These are phyloP conservation scores for Tetragonia tetragonoides DNA, from an alignment of 148 eudicot genomes.

Conservation along the genomic window DNA sequence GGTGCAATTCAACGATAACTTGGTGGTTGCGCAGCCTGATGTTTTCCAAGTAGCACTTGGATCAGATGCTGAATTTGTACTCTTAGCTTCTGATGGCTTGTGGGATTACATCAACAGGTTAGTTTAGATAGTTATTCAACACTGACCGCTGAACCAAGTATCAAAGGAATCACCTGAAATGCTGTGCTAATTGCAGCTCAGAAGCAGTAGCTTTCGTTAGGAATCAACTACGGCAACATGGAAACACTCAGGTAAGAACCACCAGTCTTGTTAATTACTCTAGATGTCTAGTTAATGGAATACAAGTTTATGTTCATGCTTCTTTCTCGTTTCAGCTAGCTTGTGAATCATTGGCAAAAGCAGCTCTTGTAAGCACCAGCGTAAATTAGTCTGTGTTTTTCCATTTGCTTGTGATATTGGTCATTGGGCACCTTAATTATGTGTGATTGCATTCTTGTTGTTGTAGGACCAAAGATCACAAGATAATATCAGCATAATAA, in stretches of 20 bases:
- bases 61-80: slow-evolving; percentile 67
- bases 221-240: slow-evolving; percentile 76
- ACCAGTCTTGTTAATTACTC: background rate
- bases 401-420: background rate
- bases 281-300: background rate
- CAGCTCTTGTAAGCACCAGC: slow-evolving; percentile 66
- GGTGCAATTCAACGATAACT: slow-evolving; percentile 58
- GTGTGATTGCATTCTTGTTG: slow-evolving; percentile 15
- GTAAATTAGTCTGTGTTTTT: background rate
- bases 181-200: slow-evolving; percentile 53
- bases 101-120: slow-evolving; percentile 96
- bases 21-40: slow-evolving; percentile 81
- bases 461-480: slow-evolving; percentile 77
- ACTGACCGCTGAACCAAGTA: background rate
- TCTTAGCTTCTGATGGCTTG: slow-evolving; percentile 94
- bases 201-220: slow-evolving; percentile 71
- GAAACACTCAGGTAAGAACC: slow-evolving; percentile 73
- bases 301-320: background rate
- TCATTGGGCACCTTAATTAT: background rate
- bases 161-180: background rate
- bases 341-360: slow-evolving; percentile 71
- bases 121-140: background rate
- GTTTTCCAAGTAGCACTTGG: slow-evolving; percentile 62
- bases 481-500: slow-evolving; percentile 81
- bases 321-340: slow-evolving; percentile 54